Conservation (phyloP, 164 flowering plant genomes). For the Chimonanthus salicifolius region DNA sequence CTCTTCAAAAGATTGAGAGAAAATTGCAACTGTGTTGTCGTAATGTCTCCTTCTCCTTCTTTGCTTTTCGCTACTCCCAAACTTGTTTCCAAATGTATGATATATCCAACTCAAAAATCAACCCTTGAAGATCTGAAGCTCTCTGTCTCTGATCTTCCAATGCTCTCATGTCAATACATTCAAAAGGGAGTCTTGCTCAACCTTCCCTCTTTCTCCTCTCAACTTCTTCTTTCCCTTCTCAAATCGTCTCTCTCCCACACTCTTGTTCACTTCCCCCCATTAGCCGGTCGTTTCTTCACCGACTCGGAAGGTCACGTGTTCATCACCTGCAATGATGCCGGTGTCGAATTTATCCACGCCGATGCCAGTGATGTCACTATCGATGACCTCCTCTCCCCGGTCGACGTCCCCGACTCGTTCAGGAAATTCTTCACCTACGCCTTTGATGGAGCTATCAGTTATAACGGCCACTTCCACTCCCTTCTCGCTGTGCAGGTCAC, state of each 20-base stretch:
- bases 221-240: slow-evolving; percentile 36
- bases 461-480: slow-evolving; percentile 44
- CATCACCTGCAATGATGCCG: slow-evolving; percentile 61
- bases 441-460: slow-evolving; percentile 50
- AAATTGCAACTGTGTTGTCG: neutral
- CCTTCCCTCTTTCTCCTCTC: slow-evolving; percentile 39
- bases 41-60: slow-evolving; percentile 7
- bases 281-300: slow-evolving; percentile 70
- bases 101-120: slow-evolving; percentile 37
- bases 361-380: slow-evolving; percentile 33
- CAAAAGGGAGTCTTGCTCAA: slow-evolving; percentile 54
- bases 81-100: slow-evolving; percentile 44
- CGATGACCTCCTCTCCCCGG: slow-evolving; percentile 25
- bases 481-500: no score
- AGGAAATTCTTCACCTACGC: slow-evolving; percentile 34
- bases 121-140: slow-evolving; percentile 21
- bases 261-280: slow-evolving; percentile 62
- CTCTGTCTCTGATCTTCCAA: no score
- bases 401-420: slow-evolving; percentile 37
- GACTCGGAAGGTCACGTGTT: slow-evolving; percentile 42
- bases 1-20: no score
- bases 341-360: slow-evolving; percentile 60
- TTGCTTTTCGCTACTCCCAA: slow-evolving; percentile 11
- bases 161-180: no score
- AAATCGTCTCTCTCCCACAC: slow-evolving; percentile 45